These are phyloP conservation scores for Pseudopithomyces chartarum DNA, from an alignment of 2,329 filamentous ascomycete genomes.

Conservation along the genomic window DNA sequence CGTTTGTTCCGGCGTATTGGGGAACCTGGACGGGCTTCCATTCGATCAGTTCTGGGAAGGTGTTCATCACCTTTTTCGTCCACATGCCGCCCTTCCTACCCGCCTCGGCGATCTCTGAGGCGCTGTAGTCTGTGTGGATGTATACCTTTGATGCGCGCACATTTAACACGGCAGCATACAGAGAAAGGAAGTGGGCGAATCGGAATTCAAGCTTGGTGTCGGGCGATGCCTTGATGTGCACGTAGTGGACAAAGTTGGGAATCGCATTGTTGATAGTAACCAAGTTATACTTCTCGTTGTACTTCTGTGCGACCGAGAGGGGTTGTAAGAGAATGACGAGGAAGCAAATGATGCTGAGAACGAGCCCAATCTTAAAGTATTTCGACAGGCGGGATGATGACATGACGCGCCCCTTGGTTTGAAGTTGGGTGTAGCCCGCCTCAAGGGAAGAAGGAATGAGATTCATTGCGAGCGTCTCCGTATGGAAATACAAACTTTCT, in stretches of 20 bases:
- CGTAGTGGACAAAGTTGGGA: constrained; percentile 25
- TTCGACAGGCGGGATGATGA: neutral
- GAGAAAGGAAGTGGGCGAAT: constrained; percentile 18
- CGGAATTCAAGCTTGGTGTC: constrained; percentile 13
- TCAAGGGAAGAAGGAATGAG: too few relatives aligned
- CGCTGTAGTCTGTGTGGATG: constrained; percentile 29
- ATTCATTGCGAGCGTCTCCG: too few relatives aligned
- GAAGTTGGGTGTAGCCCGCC: too few relatives aligned
- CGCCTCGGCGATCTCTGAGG: constrained; percentile 15
- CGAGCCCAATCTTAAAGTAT: neutral
- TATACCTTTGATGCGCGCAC: constrained; percentile 20
- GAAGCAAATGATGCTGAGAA: neutral
- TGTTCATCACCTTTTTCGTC: constrained; percentile 23
- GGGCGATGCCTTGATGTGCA: constrained; percentile 19
- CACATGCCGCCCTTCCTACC: constrained; percentile 13
- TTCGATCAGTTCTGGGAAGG: constrained; percentile 16
- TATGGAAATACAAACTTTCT: too few relatives aligned
- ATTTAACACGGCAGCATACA: constrained; percentile 20
- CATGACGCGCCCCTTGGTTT: too few relatives aligned
- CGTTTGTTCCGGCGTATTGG: constrained; percentile 13
- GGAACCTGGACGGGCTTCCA: constrained; percentile 17
- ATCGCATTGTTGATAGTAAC: constrained; percentile 4
- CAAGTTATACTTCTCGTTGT: neutral
- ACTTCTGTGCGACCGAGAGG: neutral
- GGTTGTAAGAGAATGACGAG: neutral